A percentile compares a stretch with the other conserved stretches of the same genome.
phyloP scores from a whole-genome alignment of 768 basidiomycete species.

The Tremella mesenterica region DNA sequence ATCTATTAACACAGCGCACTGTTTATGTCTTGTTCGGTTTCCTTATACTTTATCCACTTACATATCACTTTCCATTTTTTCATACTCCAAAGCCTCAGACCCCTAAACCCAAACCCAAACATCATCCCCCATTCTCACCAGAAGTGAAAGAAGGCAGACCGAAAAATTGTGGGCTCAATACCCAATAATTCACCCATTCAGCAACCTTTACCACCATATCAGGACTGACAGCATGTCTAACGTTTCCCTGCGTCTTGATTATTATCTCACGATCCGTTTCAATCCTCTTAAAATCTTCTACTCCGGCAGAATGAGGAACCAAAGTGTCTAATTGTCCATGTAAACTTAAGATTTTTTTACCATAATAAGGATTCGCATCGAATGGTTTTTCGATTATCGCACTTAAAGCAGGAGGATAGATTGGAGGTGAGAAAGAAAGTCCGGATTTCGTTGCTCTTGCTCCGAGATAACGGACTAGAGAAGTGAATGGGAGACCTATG shows the following conservation, averaged over 20 bases:
- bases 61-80: too few species aligned
- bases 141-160: too few species aligned
- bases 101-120: too few species aligned
- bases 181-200: slow-evolving; percentile 40
- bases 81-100: too few species aligned
- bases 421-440: slow-evolving; percentile 50
- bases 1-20: too few species aligned
- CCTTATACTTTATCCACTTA: too few species aligned
- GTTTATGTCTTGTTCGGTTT: too few species aligned
- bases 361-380: slow-evolving; percentile 50
- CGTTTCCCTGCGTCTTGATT: too few species aligned
- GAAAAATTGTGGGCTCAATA: too few species aligned
- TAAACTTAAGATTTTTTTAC: slow-evolving; percentile 65
- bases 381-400: slow-evolving; percentile 50
- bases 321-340: slow-evolving; percentile 58
- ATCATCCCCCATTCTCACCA: too few species aligned
- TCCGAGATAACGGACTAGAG: slow-evolving; percentile 21
- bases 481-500: slow-evolving; percentile 61
- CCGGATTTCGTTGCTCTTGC: slow-evolving; percentile 48
- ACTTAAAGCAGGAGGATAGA: slow-evolving; percentile 51
- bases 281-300: slow-evolving; percentile 54
- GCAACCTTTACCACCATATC: slow-evolving; percentile 53
- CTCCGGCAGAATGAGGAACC: slow-evolving; percentile 59
- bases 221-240: too few species aligned
- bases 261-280: slow-evolving; percentile 46